Base-by-base conservation (phyloP, 768 basidiomycete species). In the Tulasnella sp. region DNA sequence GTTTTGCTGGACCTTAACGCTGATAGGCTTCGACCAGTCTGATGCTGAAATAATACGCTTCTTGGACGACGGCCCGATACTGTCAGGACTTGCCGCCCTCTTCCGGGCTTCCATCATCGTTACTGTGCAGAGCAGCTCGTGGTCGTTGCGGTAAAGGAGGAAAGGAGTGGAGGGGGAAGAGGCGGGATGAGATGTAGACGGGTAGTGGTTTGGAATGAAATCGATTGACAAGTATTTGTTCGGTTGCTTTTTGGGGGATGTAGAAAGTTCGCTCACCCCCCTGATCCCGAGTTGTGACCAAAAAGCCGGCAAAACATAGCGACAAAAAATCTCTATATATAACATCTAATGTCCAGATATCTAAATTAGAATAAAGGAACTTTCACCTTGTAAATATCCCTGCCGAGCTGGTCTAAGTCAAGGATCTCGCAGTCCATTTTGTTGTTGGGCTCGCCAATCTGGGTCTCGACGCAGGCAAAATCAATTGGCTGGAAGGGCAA, bases 401-500 rank as follows among this genome's bases (percentile, higher is more conserved):
- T 17, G 16, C 69, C 69, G 17, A 52, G 16, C 44, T 40, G 37
- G 39, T 72, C 62, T 14, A 72, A 40, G 29, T 89, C 84, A 19
- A 94, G 77, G 71, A 98, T 86, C 80, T 99, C 94, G 78, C 96
- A 98, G 80, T 99, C 97, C 26, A 86, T 83, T 72, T 77, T 77
- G 66, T 87, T 85, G 0, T 90, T 90, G 5, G 79, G 77, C 72
- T 91, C 85, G 6, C 94, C 94, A 69, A 96, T 88, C 79, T 98
- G 95, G 29, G 94, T 92, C 80, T 98, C 96, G 9, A 98, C 87
- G 77, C 96, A 98, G 9, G 92, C 84, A 75, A 94, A 86, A 76
- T 94, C 92, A 80, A 94, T 85, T 12, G 83, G 79, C 90, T 93
- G 77, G 6, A 44, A 35, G 11, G 41, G n/a, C 41, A 8, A 36